A percentile compares a stretch with the other conserved stretches of the same genome.
Conservation (phyloP, 345 rosid species). For the Pelargonium nanum region DNA sequence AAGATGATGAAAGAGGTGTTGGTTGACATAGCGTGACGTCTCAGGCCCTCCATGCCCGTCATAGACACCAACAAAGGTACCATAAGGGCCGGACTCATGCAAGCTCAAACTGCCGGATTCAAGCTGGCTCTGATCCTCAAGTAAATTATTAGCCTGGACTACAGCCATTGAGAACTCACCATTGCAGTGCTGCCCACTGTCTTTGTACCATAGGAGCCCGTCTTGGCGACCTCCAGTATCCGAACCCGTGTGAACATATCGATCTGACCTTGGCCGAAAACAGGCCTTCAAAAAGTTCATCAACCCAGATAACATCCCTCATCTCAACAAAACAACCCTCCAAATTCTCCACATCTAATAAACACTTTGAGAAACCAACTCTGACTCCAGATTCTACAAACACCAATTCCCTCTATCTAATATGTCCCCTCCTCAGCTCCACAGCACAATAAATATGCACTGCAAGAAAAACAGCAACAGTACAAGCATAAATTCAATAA, state of each 20-base stretch:
- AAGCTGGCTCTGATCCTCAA: conserved; percentile 46
- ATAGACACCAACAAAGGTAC: conserved; percentile 42
- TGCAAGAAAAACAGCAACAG: background rate
- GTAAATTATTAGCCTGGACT: conserved; percentile 43
- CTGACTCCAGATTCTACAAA: background rate
- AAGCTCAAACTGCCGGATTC: conserved; percentile 41
- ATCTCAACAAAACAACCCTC: conserved; percentile 24
- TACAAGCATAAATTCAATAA: background rate
- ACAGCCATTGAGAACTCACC: conserved; percentile 53
- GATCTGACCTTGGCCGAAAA: conserved; percentile 30
- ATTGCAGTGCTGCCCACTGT: conserved; percentile 33
- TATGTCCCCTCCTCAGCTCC: background rate
- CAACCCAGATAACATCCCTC: conserved; percentile 58
- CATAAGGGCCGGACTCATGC: conserved; percentile 31
- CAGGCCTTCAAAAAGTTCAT: conserved; percentile 42
- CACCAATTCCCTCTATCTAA: background rate
- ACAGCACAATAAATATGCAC: background rate
- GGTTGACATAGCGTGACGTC: conserved; percentile 31
- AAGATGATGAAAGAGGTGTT: conserved; percentile 39
- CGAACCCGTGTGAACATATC: conserved; percentile 15
- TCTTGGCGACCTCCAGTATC: conserved; percentile 32
- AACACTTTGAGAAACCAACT: background rate
- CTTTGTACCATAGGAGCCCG: conserved; percentile 43
- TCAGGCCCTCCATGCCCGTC: conserved; percentile 52
- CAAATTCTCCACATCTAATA: background rate